Evolutionary conservation across 345 rosid genomes (phyloP).

Genomic region (Aethionema arabicum): DNA sequence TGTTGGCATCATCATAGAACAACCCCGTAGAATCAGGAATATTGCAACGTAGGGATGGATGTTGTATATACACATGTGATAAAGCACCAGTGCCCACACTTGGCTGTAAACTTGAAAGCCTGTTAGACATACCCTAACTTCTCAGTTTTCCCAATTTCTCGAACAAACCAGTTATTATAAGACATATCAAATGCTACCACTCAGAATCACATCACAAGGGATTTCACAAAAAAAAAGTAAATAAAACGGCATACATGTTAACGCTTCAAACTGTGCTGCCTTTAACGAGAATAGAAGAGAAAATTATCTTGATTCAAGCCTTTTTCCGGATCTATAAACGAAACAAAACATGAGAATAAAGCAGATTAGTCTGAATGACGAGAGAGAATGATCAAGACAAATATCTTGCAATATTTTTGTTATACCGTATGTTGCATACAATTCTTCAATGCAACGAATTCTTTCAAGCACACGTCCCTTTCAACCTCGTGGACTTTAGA

Average conservation of each 20-base stretch:
- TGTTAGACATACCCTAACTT: slow-evolving; percentile 47
- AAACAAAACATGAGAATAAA: slow-evolving; percentile 27
- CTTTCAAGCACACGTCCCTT: slow-evolving; percentile 80
- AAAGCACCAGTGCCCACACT: slow-evolving; percentile 62
- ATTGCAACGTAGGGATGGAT: slow-evolving; percentile 68
- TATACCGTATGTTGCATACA: slow-evolving; percentile 95
- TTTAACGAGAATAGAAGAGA: slow-evolving; percentile 8
- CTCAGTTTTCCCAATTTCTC: slow-evolving; percentile 28
- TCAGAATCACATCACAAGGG: not conserved
- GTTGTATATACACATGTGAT: slow-evolving; percentile 78
- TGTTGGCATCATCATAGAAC: slow-evolving; percentile 91
- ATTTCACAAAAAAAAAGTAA: not conserved
- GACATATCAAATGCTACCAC: slow-evolving; percentile 4
- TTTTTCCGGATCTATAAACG: slow-evolving; percentile 55
- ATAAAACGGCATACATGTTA: slow-evolving; percentile 24
- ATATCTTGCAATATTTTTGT: slow-evolving; percentile 5
- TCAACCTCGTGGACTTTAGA: slow-evolving; percentile 85
- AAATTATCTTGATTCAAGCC: slow-evolving; percentile 30
- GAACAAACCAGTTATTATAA: slow-evolving; percentile 10
- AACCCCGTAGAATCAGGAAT: slow-evolving; percentile 69
- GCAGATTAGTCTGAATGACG: slow-evolving; percentile 16
- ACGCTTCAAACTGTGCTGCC: slow-evolving; percentile 10
- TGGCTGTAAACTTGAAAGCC: slow-evolving; percentile 68
- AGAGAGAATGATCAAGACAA: not conserved
- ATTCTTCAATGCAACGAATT: slow-evolving; percentile 71